Evolutionary conservation across 169 alveolate species (phyloP), one percentile per base, ranked within the genome.

Genomic region (Neospora caninum): DNA sequence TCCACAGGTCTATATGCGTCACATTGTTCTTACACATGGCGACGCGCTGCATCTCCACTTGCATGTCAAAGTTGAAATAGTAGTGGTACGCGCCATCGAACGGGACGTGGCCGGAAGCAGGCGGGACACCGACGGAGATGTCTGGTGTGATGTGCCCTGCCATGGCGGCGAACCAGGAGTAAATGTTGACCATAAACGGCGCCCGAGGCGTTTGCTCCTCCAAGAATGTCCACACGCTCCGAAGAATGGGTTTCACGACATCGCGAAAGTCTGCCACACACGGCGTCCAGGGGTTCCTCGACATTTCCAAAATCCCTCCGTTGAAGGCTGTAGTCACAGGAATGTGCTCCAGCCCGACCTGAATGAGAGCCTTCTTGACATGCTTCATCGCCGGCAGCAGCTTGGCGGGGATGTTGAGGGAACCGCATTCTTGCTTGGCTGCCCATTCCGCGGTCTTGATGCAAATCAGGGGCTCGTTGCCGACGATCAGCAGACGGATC

Each of bases 381-480:
- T 80, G 45, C 31, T 43, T 39, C 94, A 91, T 73, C 42, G 94
- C 89, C n/a, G 94, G 94, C 38, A 91, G 94, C n/a, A 91, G 83
- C 67, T 78, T 73, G 69, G 91, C 89, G 22, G 94, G 94, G 58
- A 36, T 38, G 42, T 80, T 80, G 31, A 54, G 36, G 25, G 94
- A 73, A 31, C 94, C 94, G 41, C 94, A 91, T 58, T 91, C 94
- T 31, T 64, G 82, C 83, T 80, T 73, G 31, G 89, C 53, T 34
- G 89, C 91, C 94, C 94, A 91, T 45, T 91, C 80, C 16, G 53
- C 83, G 16, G 94, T 91, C 39, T 38, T 42, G 34, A 91, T 80
- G 43, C 94, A 91, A 25, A 91, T n/a, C 36, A 91, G 83, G n/a
- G 94, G 94, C 64, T 91, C 94, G 83, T 91, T 91, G 22, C 94